Base-by-base conservation (phyloP, 345 rosid species). In the Syzygium oleosum region DNA sequence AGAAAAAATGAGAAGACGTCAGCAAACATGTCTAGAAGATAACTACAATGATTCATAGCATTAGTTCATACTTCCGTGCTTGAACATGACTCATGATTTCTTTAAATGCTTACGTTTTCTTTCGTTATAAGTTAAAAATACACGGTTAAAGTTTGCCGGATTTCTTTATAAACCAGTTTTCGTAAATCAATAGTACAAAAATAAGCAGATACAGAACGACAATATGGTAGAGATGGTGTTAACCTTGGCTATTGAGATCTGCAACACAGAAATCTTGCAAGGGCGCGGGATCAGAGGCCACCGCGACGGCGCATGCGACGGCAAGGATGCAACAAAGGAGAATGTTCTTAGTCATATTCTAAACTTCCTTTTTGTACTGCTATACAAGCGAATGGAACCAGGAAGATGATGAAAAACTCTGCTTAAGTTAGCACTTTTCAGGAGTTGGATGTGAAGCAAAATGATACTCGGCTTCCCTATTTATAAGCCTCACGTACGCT, bases 261-360 rank as follows among this genome's bases (percentile, higher is more conserved):
- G 88, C 88, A 4, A 90, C 85, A 43, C 89, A 86, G 52, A 90
- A 88, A 86, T 88, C 89, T 63, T 88, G 91, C 29, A 88, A 22
- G 27, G 87, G 88, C 19, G 87, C 79, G 9, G 88, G 85, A 53
- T 86, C 88, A 29, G 51, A n/a, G 87, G 68, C 89, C 10, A 85
- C 31, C 22, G 84, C 51, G 6, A 87, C 65, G 43, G 77, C 12
- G 29, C 85, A 85, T 41, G 43, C 43, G 1, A 41, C 5, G 43
- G 43, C 6, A 3, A 41, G 43, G 43, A 41, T 41, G 43, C 43
- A 41, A 41, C 43, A 41, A 34, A 52, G 12, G 58, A 85, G 34
- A 87, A 12, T 56, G 41, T 10, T 34, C 53, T 51, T 52, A 1
- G 68, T 54, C 85, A 31, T 83, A 43, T 84, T 34, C n/a, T 49